Conservation (phyloP, 345 rosid genomes). For the Citrus mangshanensis region DNA sequence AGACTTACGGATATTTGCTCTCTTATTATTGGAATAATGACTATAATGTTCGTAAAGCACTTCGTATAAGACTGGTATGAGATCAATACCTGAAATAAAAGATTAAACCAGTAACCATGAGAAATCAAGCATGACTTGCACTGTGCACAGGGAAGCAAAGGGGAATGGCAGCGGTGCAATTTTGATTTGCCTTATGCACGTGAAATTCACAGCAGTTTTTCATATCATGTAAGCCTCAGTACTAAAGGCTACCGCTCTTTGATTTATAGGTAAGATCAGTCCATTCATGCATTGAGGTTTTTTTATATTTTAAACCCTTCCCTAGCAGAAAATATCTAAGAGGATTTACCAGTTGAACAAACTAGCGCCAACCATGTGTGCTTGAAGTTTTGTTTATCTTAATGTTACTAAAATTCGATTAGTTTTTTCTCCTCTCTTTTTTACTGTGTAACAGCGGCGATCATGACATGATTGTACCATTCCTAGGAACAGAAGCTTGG, state of each 20-base stretch:
- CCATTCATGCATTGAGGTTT: not conserved
- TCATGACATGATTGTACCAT: conserved; percentile 54
- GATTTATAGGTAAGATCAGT: conserved; percentile 39
- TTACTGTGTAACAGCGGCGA: conserved; percentile 43
- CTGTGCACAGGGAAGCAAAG: conserved; percentile 28
- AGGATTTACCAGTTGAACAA: too few relatives aligned
- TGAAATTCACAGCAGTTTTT: conserved; percentile 26
- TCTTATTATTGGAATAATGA: conserved; percentile 36
- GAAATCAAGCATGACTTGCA: not conserved
- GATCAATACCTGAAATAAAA: not conserved
- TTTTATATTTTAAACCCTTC: too few relatives aligned
- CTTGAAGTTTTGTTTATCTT: too few relatives aligned
- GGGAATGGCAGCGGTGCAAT: conserved; percentile 42
- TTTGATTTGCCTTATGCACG: conserved; percentile 18
- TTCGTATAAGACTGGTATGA: conserved; percentile 39
- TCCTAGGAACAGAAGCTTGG: conserved; percentile 59
- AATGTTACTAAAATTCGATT: not conserved
- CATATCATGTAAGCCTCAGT: conserved; percentile 39
- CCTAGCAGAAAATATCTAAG: too few relatives aligned
- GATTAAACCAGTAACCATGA: not conserved
- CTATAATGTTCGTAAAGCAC: conserved; percentile 35
- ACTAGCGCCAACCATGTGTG: too few relatives aligned
- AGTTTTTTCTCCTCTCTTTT: not conserved
- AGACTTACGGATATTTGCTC: conserved; percentile 37
- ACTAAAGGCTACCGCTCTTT: conserved; percentile 41